Evolutionary conservation across 2,329 filamentous ascomycete species (phyloP), one percentile per base, ranked within the genome.

Genomic region (Neofusicoccum cordaticola): DNA sequence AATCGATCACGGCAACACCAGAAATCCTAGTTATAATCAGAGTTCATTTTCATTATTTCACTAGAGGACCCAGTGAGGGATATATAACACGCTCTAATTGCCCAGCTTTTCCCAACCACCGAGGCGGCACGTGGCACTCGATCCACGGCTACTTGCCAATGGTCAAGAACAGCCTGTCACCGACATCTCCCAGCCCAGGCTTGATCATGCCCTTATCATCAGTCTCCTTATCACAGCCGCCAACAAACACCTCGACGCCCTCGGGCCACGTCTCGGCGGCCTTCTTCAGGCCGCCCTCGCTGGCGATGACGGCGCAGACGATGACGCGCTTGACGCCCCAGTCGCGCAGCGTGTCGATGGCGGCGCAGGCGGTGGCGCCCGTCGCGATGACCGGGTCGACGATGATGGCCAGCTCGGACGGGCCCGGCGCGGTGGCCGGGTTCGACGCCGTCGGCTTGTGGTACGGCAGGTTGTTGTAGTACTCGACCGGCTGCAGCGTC

Each of bases 381-480:
- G 95, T 98, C 1, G 94, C 95, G 73, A 98, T 96, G 70, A 98
- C 87, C 3, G 94, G 95, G 74, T 98, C 94, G 53, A 97, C 86
- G 63, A 97, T 82, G 73, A 97, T 90, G 66, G 93, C 93, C 12
- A 97, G 83, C 22, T 85, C 83, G 1, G 86, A 78, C 13, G 78
- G 75, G 3, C 75, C 74, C 4, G 74, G 67, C 53, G 79, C 82
- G 50, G 79, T 72, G 57, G 58, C 76, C 1, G 81, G 77, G 3
- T 79, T 74, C 39, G 78, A 74, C 67, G 80, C 80, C 9, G 60
- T 48, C 63, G 71, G 82, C 44, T 82, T 75, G 79, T 92, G 90
- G 79, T 91, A 89, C 41, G 93, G 93, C 19, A 97, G 88, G 79
- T 97, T 97, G 83, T 97, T 97, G 85, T 97, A 97, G 85, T 97